Base-by-base conservation (phyloP, 2,329 filamentous ascomycete genomes). In the Fusarium sp. region DNA sequence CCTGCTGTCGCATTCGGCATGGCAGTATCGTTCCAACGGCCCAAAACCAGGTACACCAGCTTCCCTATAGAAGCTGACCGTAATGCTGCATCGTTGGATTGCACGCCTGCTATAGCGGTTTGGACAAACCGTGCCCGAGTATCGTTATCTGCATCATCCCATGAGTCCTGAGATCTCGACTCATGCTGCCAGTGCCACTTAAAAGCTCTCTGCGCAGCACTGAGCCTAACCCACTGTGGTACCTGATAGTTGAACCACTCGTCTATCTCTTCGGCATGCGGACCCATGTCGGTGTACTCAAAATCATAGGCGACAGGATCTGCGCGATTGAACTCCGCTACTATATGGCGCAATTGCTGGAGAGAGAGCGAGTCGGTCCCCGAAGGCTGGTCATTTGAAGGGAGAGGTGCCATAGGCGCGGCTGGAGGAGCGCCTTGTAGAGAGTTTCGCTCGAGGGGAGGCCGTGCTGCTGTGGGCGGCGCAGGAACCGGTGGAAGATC, bases 191-290 rank as follows among this genome's bases (percentile, higher is more conserved):
- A 98, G 79, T 92, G 89, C 80, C 90, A 89, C 73, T 95, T 90
- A 79, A 97, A 98, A 5, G 92, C 91, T 42, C 90, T 87, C 79
- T 94, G 93, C 26, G 93, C 92, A 60, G 91, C 90, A 60, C 93
- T 89, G 55, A 98, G 86, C 78, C 95, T 92, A 52, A 92, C 88
- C 84, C 94, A 93, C 80, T 98, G 95, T 82, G 93, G 93, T 71
- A 94, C 91, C 77, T 93, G 93, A 83, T 98, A 98, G 60, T 92
- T 91, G 83, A 99, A 99, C 96, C 96, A 99, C 84, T 99, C 96
- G 80, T 98, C 94, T 54, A 99, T 87, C 85, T 99, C 96, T 73
- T 96, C 94, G 24, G 93, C 90, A 77, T 97, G 92, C 2, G 90
- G 85, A 28, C 92, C 91, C 63, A 89, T 88, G 81, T 96, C 93